These are phyloP conservation scores for Arabidopsis hybrid DNA, from an alignment of 441 rosid genomes.

Conservation along the genomic window DNA sequence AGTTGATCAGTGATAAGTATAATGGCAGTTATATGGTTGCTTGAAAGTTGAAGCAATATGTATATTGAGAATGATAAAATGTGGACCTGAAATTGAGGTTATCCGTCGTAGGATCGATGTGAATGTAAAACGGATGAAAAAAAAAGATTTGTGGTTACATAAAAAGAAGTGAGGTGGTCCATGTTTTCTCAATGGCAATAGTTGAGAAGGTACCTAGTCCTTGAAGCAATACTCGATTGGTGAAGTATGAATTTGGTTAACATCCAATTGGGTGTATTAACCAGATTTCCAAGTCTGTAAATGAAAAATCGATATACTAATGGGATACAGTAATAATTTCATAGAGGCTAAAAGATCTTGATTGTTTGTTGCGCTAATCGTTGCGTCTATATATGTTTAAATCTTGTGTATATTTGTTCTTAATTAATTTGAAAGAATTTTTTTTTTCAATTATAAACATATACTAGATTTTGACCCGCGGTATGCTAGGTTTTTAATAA, in stretches of 20 bases:
- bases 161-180: conserved; percentile 35
- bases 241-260: conserved; percentile 18
- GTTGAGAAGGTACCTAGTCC: conserved; percentile 18
- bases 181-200: conserved; percentile 25
- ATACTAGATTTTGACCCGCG: too few relatives aligned
- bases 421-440: too few relatives aligned
- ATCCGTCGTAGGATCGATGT: conserved; percentile 34
- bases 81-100: conserved; percentile 43
- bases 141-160: too few relatives aligned
- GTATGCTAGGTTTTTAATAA: too few relatives aligned
- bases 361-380: background rate
- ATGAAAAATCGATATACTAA: background rate
- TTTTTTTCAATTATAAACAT: too few relatives aligned
- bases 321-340: background rate
- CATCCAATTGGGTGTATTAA: conserved; percentile 6
- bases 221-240: conserved; percentile 35
- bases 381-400: too few relatives aligned
- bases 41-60: conserved; percentile 14
- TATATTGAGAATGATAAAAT: conserved; percentile 19
- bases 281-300: background rate
- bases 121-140: conserved; percentile 20
- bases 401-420: too few relatives aligned
- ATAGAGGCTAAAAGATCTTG: background rate
- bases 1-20: background rate
- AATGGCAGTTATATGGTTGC: conserved; percentile 2